Conservation (phyloP, 148 eudicot species). For the Camellia lanceoleosa region DNA sequence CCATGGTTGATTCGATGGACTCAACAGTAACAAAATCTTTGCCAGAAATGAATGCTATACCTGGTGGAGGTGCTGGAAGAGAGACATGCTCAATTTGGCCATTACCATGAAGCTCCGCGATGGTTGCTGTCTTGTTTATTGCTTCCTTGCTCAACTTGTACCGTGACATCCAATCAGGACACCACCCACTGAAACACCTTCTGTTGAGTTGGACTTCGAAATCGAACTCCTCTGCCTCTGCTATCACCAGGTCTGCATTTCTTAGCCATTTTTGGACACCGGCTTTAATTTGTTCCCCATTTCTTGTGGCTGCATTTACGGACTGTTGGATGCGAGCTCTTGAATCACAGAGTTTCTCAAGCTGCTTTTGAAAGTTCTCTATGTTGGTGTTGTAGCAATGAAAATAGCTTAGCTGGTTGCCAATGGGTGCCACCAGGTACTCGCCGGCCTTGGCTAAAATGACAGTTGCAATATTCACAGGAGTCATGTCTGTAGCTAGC, state of each 20-base stretch:
- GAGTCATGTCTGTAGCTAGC: too few relatives aligned
- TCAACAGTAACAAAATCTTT: background rate
- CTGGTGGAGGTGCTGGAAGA: background rate
- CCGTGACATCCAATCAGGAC: background rate
- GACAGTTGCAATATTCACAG: too few relatives aligned
- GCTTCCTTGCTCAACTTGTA: background rate
- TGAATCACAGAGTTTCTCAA: background rate
- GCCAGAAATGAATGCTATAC: background rate
- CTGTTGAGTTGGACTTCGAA: background rate
- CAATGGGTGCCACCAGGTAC: background rate
- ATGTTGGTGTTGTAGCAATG: background rate
- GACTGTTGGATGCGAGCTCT: background rate
- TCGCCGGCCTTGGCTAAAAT: background rate
- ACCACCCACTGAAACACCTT: conserved; percentile 1
- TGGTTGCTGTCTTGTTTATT: background rate
- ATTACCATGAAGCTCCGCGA: background rate
- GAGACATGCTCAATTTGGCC: background rate
- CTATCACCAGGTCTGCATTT: background rate
- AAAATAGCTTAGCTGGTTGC: background rate
- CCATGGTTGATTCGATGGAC: background rate
- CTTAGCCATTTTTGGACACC: background rate
- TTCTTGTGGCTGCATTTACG: background rate
- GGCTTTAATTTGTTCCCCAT: background rate
- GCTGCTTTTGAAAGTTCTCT: background rate
- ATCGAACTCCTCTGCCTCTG: background rate